Evolutionary conservation across 495 filamentous ascomycete species (phyloP), one percentile per base, ranked within the genome.

Genomic region (Stereocaulon alpinum): DNA sequence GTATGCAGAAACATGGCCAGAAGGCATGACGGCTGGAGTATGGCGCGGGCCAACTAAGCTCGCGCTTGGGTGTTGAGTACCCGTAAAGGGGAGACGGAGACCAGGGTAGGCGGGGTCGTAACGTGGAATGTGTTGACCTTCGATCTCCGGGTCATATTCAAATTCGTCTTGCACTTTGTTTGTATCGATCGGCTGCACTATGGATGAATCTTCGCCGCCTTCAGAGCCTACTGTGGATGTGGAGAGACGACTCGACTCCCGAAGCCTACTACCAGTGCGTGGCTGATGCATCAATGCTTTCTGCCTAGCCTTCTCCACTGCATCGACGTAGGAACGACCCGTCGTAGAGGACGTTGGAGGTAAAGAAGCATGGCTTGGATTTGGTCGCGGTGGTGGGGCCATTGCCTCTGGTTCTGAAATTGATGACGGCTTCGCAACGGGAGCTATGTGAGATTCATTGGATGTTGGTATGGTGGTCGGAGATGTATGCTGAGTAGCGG

Each of bases 201-300:
- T 30, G 29, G 48, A 34, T 9, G 12, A 7, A n/a, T 61, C 43
- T 18, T 57, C 60, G 45, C 42, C 45, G 30, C 4, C 22, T 4
- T 61, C 54, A 1, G 60, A 61, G 14, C 27, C 47, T 12, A 43
- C 37, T 1, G 45, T 47, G 42, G 72, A 71, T 48, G 65, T 71
- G 0, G 74, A 70, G 20, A 72, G 71, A 0, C 69, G 72, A 52
- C 70, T 70, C 15, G 70, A 59, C 51, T 72, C 71, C 40, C 75
- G 74, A 52, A 79, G 72, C 7, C 73, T 70, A 60, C 76, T 79
- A 1, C 74, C 73, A 7, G 71, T 75, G 62, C 77, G 77, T 0
- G 76, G 76, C 43, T 74, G 76, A 66, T 76, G 73, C 37, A 70
- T 72, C 55, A 75, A 68, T 3, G 74, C 75, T 29, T 69, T 69